phyloP scores from a whole-genome alignment of 257 asterid species.

The Capsicum rhomboideum region DNA sequence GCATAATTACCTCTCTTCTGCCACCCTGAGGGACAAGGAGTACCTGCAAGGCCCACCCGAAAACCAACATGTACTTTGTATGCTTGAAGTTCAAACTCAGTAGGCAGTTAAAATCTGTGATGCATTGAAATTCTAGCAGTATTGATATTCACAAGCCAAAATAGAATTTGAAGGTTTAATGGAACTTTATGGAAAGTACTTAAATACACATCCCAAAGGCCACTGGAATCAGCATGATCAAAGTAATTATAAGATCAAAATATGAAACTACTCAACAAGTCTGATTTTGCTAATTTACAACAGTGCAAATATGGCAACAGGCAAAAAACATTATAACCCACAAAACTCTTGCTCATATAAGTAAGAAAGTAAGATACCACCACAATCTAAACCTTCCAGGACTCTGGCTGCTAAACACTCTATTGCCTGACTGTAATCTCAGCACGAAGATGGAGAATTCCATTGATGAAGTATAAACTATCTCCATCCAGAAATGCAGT shows the following conservation, averaged over 20 bases:
- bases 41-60: background rate
- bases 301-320: background rate
- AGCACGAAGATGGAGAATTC: constrained; percentile 64
- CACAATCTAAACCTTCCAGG: background rate
- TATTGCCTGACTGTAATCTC: constrained; percentile 45
- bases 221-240: background rate
- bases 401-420: background rate
- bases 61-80: background rate
- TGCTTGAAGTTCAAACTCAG: background rate
- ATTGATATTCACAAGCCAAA: background rate
- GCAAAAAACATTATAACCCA: background rate
- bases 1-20: background rate
- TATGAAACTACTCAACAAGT: background rate
- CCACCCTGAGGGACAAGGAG: background rate
- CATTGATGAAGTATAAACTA: constrained; percentile 63
- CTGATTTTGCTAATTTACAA: background rate
- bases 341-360: background rate
- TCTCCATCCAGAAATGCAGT: constrained; percentile 49
- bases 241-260: background rate
- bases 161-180: background rate
- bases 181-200: background rate
- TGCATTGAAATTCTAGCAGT: background rate
- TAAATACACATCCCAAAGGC: background rate
- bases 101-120: background rate
- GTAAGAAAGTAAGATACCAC: constrained; percentile 3